Percentiles rank a stretch among this genome's conserved stretches.
Evolutionary conservation across 1,139 yeast species (phyloP).

Genomic region (Suhomyces panamericanus): DNA sequence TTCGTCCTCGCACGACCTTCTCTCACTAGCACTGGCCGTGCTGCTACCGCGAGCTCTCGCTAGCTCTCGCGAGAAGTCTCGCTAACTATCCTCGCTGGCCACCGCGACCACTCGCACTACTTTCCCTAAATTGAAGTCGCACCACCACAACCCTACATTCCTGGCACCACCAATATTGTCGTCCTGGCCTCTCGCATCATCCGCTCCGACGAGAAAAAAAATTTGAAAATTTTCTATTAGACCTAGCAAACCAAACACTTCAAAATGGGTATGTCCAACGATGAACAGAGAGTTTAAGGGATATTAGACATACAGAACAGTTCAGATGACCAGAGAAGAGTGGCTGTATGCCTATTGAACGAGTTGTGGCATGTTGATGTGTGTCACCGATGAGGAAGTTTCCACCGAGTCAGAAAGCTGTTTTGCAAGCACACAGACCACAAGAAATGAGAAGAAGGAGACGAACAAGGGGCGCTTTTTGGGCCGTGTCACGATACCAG

Average conservation of each 20-base stretch:
- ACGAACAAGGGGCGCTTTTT: too few relatives aligned
- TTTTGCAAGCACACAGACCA: not conserved
- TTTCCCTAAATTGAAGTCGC: conserved; percentile 1
- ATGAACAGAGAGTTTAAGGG: not conserved
- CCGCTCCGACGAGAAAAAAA: conserved; percentile 11
- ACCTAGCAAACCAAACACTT: conserved; percentile 16
- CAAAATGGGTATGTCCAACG: conserved; percentile 16
- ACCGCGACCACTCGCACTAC: not conserved
- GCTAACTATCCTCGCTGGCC: not conserved
- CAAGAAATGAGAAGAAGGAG: too few relatives aligned
- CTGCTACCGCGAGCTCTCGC: conserved; percentile 1
- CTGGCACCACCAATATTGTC: not conserved
- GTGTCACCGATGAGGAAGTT: not conserved
- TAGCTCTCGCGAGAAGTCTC: not conserved
- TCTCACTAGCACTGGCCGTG: not conserved
- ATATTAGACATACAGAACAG: not conserved
- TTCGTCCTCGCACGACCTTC: too few relatives aligned
- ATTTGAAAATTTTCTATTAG: conserved; percentile 13
- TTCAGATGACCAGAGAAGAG: not conserved
- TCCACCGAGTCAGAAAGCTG: not conserved
- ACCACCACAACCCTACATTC: not conserved
- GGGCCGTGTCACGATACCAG: too few relatives aligned
- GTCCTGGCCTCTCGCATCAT: conserved; percentile 4
- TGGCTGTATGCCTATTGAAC: not conserved
- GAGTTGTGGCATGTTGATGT: not conserved